A percentile compares a stretch with the other conserved stretches of the same genome.
Evolutionary conservation across 73 alveolate genomes (phyloP).

Genomic region (Symbiodinium natans): DNA sequence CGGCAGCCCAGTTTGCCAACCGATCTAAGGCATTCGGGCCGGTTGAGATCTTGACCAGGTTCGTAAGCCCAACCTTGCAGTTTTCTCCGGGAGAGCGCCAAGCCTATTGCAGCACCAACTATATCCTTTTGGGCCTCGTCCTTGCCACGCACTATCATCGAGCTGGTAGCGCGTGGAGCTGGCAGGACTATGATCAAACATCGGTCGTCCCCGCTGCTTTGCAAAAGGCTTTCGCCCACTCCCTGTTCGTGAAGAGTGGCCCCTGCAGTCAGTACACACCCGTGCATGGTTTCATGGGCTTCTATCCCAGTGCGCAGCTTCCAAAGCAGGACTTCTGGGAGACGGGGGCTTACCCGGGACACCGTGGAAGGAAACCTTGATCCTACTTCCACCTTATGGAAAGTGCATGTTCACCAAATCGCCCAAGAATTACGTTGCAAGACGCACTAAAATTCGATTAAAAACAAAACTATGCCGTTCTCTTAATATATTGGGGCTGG

Average conservation of each 20-base stretch:
- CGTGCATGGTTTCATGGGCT: constrained; percentile 89
- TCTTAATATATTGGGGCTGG: too few relatives aligned
- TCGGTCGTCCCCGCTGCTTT: constrained; percentile 54
- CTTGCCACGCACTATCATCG: constrained; percentile 72
- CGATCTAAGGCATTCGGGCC: constrained; percentile 54
- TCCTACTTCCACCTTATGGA: too few relatives aligned
- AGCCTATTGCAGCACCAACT: constrained; percentile 85
- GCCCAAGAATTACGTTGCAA: too few relatives aligned
- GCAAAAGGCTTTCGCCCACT: constrained; percentile 51
- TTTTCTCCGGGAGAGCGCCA: constrained; percentile 59
- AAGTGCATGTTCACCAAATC: too few relatives aligned
- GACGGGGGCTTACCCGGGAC: too few relatives aligned
- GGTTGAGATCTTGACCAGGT: constrained; percentile 3
- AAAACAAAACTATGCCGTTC: too few relatives aligned
- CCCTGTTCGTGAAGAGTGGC: constrained; percentile 47
- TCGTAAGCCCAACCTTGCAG: constrained; percentile 23
- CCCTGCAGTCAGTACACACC: constrained; percentile 71
- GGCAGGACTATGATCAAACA: constrained; percentile 69
- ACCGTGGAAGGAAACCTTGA: too few relatives aligned
- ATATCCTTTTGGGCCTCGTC: constrained; percentile 69
- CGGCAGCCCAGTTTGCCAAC: constrained; percentile 82
- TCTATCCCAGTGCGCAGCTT: constrained; percentile 44
- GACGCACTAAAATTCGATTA: too few relatives aligned
- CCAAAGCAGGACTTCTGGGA: constrained; percentile 64
- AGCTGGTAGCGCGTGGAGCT: constrained; percentile 27